Conservation (phyloP, 2,329 filamentous ascomycete genomes). For the Grosmannia serpens region DNA sequence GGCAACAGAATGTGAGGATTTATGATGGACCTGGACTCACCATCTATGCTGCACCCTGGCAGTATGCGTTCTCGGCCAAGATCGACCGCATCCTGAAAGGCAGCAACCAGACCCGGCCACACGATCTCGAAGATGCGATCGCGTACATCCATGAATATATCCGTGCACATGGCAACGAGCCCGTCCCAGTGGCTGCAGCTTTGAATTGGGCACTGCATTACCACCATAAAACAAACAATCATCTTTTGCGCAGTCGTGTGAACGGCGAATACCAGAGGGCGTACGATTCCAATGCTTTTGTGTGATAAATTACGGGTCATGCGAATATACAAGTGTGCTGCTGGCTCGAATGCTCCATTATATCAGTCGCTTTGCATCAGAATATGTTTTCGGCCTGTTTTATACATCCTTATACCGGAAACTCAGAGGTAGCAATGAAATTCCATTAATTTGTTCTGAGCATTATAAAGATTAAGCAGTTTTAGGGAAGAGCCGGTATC, state of each 20-base stretch:
- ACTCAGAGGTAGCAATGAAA: no score
- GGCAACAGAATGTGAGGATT: not conserved
- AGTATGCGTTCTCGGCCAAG: not conserved
- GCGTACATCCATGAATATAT: not conserved
- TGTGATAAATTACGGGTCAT: no score
- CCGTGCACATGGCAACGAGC: not conserved
- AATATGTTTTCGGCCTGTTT: no score
- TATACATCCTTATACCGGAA: no score
- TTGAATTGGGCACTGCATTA: not conserved
- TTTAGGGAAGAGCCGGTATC: no score
- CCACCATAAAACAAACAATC: not conserved
- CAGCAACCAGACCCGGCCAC: not conserved
- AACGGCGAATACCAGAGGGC: not conserved
- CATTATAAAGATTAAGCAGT: no score
- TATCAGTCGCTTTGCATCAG: no score
- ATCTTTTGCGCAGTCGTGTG: not conserved
- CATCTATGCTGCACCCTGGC: not conserved
- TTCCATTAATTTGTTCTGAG: no score
- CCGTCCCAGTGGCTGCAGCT: not conserved
- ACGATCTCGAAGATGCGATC: not conserved
- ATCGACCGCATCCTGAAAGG: not conserved
- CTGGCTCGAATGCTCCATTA: no score
- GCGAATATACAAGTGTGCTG: no score
- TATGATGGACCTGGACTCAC: not conserved
- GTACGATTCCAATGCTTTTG: no score